phyloP scores from a whole-genome alignment of 768 basidiomycete genomes.

The Tremella yokohamensis region DNA sequence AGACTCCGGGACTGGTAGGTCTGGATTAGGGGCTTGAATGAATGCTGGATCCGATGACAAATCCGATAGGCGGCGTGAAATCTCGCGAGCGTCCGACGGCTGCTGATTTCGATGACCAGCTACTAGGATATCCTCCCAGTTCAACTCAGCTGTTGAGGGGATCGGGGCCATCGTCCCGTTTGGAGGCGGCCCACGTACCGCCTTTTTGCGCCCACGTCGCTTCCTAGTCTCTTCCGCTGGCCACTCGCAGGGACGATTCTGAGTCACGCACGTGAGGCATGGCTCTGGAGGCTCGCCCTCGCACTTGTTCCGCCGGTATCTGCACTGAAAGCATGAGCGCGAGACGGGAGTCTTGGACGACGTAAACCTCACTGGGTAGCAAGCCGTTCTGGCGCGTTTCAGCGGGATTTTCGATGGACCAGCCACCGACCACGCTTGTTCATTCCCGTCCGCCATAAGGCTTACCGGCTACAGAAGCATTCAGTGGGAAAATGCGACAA shows the following conservation, averaged over 20 bases:
- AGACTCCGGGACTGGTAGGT: neutral
- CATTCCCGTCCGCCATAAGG: too few species aligned
- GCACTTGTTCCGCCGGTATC: neutral
- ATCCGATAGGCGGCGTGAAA: neutral
- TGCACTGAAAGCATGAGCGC: neutral
- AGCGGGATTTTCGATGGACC: neutral
- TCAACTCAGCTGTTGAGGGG: too few species aligned
- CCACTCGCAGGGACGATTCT: neutral
- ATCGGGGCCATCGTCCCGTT: too few species aligned
- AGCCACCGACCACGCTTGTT: too few species aligned
- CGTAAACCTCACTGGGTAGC: neutral
- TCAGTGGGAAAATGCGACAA: too few species aligned
- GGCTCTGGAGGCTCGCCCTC: neutral
- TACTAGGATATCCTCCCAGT: neutral
- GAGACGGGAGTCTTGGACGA: neutral
- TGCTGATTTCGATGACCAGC: neutral
- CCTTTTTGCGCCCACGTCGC: neutral
- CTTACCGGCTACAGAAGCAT: too few species aligned
- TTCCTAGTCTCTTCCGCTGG: slow-evolving; percentile 1
- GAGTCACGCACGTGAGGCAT: neutral
- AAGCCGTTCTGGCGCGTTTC: slow-evolving; percentile 2
- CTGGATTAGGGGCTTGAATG: neutral
- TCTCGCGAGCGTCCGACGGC: neutral
- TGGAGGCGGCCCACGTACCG: neutral
- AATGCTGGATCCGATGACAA: neutral